Evolutionary conservation across 2,329 filamentous ascomycete genomes (phyloP).

Genomic region (Cladosporium sp.): DNA sequence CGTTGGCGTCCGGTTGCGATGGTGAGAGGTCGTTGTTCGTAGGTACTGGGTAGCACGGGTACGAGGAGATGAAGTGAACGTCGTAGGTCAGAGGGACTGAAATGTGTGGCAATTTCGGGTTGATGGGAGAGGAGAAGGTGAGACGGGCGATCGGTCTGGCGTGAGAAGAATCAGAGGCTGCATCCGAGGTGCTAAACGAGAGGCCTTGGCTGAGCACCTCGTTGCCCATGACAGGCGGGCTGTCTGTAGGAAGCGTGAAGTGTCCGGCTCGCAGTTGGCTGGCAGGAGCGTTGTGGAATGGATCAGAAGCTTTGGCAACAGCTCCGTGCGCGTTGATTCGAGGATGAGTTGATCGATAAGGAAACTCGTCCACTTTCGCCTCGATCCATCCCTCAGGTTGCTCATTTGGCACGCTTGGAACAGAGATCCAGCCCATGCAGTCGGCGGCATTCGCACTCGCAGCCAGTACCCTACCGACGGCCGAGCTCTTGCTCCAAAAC

Average conservation of each 20-base stretch:
- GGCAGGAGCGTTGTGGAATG: slow-evolving; percentile 21
- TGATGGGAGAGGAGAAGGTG: slow-evolving; percentile 30
- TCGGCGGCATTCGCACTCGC: slow-evolving; percentile 42
- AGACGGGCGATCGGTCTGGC: slow-evolving; percentile 18
- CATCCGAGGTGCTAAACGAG: slow-evolving; percentile 13
- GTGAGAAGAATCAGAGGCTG: not conserved
- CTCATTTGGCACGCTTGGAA: slow-evolving; percentile 28
- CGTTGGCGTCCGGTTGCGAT: not conserved
- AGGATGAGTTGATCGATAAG: slow-evolving; percentile 1
- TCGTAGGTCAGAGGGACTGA: slow-evolving; percentile 45
- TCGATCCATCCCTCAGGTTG: slow-evolving; percentile 48
- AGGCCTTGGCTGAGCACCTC: slow-evolving; percentile 24
- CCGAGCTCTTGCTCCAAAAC: slow-evolving; percentile 56
- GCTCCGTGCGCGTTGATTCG: slow-evolving; percentile 36
- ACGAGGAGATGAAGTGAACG: slow-evolving; percentile 52
- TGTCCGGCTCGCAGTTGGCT: slow-evolving; percentile 28
- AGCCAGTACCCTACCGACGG: slow-evolving; percentile 52
- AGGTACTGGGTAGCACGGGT: slow-evolving; percentile 40
- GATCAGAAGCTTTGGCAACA: slow-evolving; percentile 33
- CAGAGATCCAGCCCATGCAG: slow-evolving; percentile 54
- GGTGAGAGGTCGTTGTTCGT: not conserved
- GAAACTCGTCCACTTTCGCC: slow-evolving; percentile 30
- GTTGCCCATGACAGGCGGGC: slow-evolving; percentile 24
- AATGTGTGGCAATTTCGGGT: slow-evolving; percentile 15
- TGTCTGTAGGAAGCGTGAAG: slow-evolving; percentile 36